Evolutionary conservation across 2,329 filamentous ascomycete species (phyloP).

Genomic region (Penicillium sp.): DNA sequence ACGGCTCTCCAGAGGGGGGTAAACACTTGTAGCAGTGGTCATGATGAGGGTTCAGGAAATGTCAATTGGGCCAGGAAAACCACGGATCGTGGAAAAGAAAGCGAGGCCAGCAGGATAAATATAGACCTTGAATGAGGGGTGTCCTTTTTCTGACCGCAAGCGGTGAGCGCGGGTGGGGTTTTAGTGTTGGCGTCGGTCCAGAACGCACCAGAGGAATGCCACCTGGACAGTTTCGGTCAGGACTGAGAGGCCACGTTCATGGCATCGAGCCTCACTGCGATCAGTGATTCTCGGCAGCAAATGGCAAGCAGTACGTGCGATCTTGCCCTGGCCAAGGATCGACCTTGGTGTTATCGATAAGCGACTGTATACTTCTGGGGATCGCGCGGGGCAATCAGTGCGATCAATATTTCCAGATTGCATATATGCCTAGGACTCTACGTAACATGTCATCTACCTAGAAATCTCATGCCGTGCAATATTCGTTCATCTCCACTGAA

Average conservation of each 20-base stretch:
- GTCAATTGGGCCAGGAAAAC: slow-evolving; percentile 6
- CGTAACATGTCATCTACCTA: too few species aligned
- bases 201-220: neutral
- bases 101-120: slow-evolving; percentile 10
- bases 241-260: neutral
- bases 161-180: slow-evolving; percentile 25
- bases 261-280: too few species aligned
- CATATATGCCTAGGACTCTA: too few species aligned
- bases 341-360: slow-evolving; percentile 32
- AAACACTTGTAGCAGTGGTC: slow-evolving; percentile 41
- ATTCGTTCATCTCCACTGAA: too few species aligned
- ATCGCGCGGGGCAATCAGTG: neutral
- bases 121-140: slow-evolving; percentile 16
- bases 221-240: neutral
- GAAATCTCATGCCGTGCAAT: too few species aligned
- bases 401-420: neutral
- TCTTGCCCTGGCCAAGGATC: too few species aligned
- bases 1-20: slow-evolving; percentile 75
- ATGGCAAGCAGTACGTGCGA: too few species aligned
- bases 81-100: slow-evolving; percentile 5
- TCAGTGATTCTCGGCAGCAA: too few species aligned
- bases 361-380: neutral
- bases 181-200: slow-evolving; percentile 10
- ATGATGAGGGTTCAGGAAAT: slow-evolving; percentile 11
- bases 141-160: slow-evolving; percentile 30